Base-by-base conservation (phyloP, 2,329 filamentous ascomycete genomes). In the Hortaea sp. region DNA sequence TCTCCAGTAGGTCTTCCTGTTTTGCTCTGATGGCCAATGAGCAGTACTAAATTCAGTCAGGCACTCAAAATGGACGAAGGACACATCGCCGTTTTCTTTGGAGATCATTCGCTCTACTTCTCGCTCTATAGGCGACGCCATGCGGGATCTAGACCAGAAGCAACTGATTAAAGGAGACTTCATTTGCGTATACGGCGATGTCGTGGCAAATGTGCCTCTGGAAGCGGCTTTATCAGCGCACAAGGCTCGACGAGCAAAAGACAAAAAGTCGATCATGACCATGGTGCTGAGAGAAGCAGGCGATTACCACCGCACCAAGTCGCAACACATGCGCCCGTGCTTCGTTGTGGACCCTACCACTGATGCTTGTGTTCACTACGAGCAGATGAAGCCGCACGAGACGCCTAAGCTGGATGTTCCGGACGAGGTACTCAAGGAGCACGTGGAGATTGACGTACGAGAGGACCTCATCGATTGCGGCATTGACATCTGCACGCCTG, bases 191-290 rank as follows among this genome's bases (percentile, higher is more conserved):
- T 89, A 94, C 63, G 90, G 90, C 47, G 92, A 98, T 64, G 76
- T 97, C 28, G 82, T 98, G 42, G 86, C 88, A 53, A 97, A 95
- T 61, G 72, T 97, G 46, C 78, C 84, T 12, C 80, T 98, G n/a
- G 87, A 90, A 51, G 73, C 74, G 41, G 84, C 85, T 6, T 70
- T 98, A 43, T 79, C 81, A 3, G 81, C 80, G 44, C 92, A 98
- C 65, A 81, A 86, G 50, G 82, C 82, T 46, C 82, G 92, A 49
- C 80, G 88, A 49, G 78, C 83, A 60, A 81, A 82, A 45, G 88
- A 94, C 69, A 90, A 92, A 59, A 90, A 94, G 63, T 88, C 90
- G 34, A 95, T 95, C 67, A 97, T 98, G 92, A 98, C 92, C 3
- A 85, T 95, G 76, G 79, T 98, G 9, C 70, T 97, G 49, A 78